These are phyloP conservation scores for Nepenthes alata DNA, from an alignment of 179 eudicot genomes.

Conservation along the genomic window DNA sequence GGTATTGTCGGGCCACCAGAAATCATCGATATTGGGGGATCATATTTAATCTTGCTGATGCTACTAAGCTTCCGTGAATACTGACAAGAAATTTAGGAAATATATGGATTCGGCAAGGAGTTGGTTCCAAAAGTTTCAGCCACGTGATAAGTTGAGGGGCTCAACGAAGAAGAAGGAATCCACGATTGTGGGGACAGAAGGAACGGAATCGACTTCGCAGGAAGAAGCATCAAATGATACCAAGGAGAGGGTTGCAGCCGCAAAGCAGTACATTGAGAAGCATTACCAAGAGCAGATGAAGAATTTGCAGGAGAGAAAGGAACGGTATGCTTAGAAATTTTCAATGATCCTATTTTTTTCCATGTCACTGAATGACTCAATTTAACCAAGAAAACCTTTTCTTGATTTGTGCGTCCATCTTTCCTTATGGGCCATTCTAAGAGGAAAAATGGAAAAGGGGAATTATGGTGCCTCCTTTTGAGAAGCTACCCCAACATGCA, in stretches of 20 bases:
- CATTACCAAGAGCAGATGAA: slow-evolving; percentile 87
- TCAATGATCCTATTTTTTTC: neutral
- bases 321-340: slow-evolving; percentile 34
- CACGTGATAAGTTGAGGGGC: slow-evolving; percentile 40
- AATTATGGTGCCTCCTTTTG: no score
- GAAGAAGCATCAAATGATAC: slow-evolving; percentile 74
- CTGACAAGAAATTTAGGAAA: neutral
- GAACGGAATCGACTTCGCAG: slow-evolving; percentile 28
- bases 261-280: slow-evolving; percentile 77
- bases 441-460: no score
- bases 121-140: slow-evolving; percentile 41
- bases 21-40: no score
- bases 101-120: slow-evolving; percentile 64
- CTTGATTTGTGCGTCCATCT: no score
- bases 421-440: no score
- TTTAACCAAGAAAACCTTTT: no score
- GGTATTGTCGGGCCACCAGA: no score
- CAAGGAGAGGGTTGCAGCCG: slow-evolving; percentile 77
- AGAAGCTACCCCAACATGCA: no score
- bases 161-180: slow-evolving; percentile 35
- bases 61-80: no score
- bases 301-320: slow-evolving; percentile 65
- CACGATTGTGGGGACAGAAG: slow-evolving; percentile 46
- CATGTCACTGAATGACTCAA: neutral
- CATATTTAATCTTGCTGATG: no score